Evolutionary conservation across 768 basidiomycete species (phyloP).

Genomic region (Coprinellus micaceus): DNA sequence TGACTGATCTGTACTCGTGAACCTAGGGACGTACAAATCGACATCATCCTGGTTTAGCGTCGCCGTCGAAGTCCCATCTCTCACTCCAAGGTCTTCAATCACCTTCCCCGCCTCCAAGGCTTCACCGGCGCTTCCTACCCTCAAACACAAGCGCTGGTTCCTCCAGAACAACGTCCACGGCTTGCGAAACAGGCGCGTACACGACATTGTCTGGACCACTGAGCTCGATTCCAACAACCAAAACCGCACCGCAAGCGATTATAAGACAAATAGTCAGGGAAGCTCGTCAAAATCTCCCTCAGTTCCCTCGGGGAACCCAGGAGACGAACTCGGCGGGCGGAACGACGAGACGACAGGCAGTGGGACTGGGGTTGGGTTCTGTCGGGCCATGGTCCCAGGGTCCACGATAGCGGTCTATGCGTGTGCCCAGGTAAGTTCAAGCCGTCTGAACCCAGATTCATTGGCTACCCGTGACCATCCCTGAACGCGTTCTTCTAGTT

Average conservation of each 20-base stretch:
- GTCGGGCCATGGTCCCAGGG: background rate
- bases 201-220: constrained; percentile 7
- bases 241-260: background rate
- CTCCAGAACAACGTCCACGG: constrained; percentile 11
- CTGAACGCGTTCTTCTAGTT: background rate
- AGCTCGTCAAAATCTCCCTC: no score
- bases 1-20: background rate
- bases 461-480: no score
- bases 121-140: background rate
- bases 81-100: no score
- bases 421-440: constrained; percentile 4
- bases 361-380: background rate
- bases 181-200: background rate
- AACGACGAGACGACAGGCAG: background rate
- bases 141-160: constrained; percentile 4
- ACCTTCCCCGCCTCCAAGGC: background rate
- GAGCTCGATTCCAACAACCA: background rate
- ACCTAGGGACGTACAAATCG: constrained; percentile 20
- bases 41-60: constrained; percentile 25
- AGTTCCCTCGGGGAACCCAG: no score
- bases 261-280: background rate
- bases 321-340: background rate
- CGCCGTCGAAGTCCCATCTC: constrained; percentile 8
- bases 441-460: background rate
- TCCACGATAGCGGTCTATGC: background rate